phyloP scores from a whole-genome alignment of 139 green algal genomes.

The Marvania coccoides region DNA sequence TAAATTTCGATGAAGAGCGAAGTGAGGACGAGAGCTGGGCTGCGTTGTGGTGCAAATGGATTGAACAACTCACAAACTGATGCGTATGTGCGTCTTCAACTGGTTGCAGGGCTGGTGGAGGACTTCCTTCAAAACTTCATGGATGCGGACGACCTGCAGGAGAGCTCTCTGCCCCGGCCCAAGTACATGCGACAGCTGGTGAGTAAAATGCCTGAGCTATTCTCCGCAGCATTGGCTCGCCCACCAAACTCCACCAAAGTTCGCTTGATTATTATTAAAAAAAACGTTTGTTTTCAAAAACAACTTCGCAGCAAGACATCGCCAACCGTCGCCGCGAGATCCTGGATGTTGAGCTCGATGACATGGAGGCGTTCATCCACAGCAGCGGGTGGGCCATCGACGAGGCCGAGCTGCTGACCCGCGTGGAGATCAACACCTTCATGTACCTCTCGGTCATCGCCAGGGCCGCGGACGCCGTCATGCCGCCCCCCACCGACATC shows the following conservation, averaged over 20 bases:
- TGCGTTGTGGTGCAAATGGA: too few relatives aligned
- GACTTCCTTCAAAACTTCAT: conserved; percentile 57
- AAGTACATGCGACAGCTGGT: conserved; percentile 64
- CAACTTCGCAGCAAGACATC: conserved; percentile 79
- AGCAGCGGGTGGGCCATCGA: too few relatives aligned
- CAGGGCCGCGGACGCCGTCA: conserved; percentile 66
- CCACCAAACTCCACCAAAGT: too few relatives aligned
- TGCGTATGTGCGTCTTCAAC: too few relatives aligned
- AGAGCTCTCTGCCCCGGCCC: background rate
- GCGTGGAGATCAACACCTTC: conserved; percentile 67
- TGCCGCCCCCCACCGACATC: conserved; percentile 49
- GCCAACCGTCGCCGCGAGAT: conserved; percentile 62
- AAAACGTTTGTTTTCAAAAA: background rate
- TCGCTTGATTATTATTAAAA: too few relatives aligned
- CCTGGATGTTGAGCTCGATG: conserved; percentile 72
- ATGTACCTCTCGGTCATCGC: conserved; percentile 73
- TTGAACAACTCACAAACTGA: too few relatives aligned
- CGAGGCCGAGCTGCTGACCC: conserved; percentile 38
- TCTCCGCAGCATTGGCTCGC: background rate
- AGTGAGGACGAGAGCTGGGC: too few relatives aligned
- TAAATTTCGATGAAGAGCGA: too few relatives aligned
- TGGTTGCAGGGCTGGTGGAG: conserved; percentile 18
- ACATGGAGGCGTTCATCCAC: conserved; percentile 42
- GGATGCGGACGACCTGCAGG: conserved; percentile 2
- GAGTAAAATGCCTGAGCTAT: background rate